These are phyloP conservation scores for Bryopsis sp. DNA, from an alignment of 139 green algal genomes.

Conservation along the genomic window DNA sequence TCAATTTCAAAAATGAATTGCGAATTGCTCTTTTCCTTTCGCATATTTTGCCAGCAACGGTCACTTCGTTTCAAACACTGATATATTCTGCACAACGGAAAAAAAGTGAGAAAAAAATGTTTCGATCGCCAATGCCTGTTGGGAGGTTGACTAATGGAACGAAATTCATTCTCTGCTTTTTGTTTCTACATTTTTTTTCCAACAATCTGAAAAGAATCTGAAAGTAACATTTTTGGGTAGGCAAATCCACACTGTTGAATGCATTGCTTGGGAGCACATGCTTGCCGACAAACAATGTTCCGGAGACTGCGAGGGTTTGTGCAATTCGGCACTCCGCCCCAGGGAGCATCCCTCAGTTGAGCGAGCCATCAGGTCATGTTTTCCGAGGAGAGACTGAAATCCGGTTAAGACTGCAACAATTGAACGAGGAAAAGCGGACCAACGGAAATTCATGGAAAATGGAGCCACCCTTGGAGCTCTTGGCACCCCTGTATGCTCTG, in stretches of 20 bases:
- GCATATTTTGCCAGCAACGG: too few relatives aligned
- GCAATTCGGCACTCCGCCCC: neutral
- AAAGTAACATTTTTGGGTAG: conserved; percentile 11
- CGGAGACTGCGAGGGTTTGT: neutral
- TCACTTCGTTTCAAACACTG: neutral
- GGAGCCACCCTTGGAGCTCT: conserved; percentile 3
- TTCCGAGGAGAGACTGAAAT: neutral
- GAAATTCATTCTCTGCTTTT: neutral
- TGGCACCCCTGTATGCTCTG: neutral
- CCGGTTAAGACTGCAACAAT: neutral
- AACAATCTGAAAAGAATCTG: too few relatives aligned
- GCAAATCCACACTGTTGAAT: conserved; percentile 14
- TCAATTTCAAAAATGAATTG: too few relatives aligned
- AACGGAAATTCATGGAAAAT: conserved; percentile 10
- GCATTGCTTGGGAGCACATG: conserved; percentile 12
- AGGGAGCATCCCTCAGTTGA: neutral
- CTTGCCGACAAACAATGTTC: neutral
- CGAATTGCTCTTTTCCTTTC: too few relatives aligned
- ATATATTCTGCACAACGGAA: neutral
- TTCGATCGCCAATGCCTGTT: neutral
- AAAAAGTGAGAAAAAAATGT: neutral
- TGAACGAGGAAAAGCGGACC: neutral
- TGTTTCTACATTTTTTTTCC: neutral
- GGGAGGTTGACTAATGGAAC: neutral
- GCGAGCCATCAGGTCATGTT: neutral